These are phyloP conservation scores for Fusarium incarnatum DNA, from an alignment of 2,329 filamentous ascomycete species.

Conservation along the genomic window DNA sequence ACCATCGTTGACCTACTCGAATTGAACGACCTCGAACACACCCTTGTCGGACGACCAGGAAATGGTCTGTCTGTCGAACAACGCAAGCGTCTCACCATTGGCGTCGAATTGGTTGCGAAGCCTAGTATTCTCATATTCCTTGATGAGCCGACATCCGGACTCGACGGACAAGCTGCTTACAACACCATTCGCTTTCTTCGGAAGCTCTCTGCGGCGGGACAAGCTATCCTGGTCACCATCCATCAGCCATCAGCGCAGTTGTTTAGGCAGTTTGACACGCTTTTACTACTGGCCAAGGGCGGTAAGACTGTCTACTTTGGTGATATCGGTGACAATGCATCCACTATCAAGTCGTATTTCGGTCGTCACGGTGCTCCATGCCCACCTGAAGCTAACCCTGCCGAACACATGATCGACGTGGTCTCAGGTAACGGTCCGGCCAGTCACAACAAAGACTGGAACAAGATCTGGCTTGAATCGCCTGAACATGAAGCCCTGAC, in stretches of 20 bases:
- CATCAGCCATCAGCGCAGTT: slow-evolving; percentile 76
- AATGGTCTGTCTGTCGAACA: slow-evolving; percentile 64
- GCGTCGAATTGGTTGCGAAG: slow-evolving; percentile 71
- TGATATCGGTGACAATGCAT: slow-evolving; percentile 68
- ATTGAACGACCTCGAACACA: slow-evolving; percentile 60
- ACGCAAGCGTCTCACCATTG: slow-evolving; percentile 68
- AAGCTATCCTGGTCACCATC: slow-evolving; percentile 76
- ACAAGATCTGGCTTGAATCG: slow-evolving; percentile 75
- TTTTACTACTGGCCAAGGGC: slow-evolving; percentile 71
- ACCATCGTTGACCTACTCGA: slow-evolving; percentile 76
- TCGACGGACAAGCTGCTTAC: slow-evolving; percentile 76
- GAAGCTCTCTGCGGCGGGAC: slow-evolving; percentile 73
- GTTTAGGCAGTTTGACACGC: slow-evolving; percentile 74
- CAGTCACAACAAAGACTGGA: slow-evolving; percentile 70
- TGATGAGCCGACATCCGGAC: slow-evolving; percentile 72
- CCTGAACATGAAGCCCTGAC: slow-evolving; percentile 67
- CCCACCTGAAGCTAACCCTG: slow-evolving; percentile 73
- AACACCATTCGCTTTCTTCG: slow-evolving; percentile 74
- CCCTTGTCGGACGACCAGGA: slow-evolving; percentile 63
- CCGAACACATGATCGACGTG: slow-evolving; percentile 79
- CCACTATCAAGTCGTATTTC: slow-evolving; percentile 72
- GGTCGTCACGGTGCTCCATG: slow-evolving; percentile 73
- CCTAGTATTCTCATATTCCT: slow-evolving; percentile 70
- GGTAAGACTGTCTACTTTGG: slow-evolving; percentile 77
- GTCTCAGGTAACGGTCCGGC: slow-evolving; percentile 62